Base-by-base conservation (phyloP, 306 rosid species). In the Potentilla sterilis region DNA sequence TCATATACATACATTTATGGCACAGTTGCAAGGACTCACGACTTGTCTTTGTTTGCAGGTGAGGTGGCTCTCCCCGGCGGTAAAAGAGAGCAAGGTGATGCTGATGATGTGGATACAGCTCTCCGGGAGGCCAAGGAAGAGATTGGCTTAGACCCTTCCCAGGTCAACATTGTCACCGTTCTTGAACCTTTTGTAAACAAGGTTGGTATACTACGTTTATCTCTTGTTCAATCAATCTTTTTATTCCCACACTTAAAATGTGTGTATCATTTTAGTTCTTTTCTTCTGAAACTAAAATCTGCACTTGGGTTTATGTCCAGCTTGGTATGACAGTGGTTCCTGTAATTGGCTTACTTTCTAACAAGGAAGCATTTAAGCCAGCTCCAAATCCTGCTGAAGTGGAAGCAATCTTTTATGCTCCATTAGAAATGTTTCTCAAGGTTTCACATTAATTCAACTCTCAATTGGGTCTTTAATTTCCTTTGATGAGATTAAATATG, bases 21-120 rank as follows among this genome's bases (percentile, higher is more conserved):
- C n/a, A 14, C 8, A 1, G 40, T 51, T 76, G 46, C 5, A 37
- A 37, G 9, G 48, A 54, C 9, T 64, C 44, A 69, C 43, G 72
- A 77, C 62, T 52, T 37, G 52, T 81, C 34, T 62, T 75, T 75
- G 74, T 42, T 75, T 84, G 83, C 84, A 86, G 97, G 98, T 18
- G 98, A 93, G 66, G 97, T 93, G 73, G 87, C 96, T 42, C 83
- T 93, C 75, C 97, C 98, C 5, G 96, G 98, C 21, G 98, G 98
- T 63, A 89, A 91, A 73, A 85, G 84, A 41, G 98, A 93, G 2
- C 85, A 85, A 70, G 80, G 75, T 16, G 98, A 93, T 73, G 85
- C 88, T 57, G 87, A 87, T 74, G 93, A 91, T 48, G 88, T 89
- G 3, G 75, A 75, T 48, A 91, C 97, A 13, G 97, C 98, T 2